phyloP scores from a whole-genome alignment of 352 stramenopile species.

The Globisporangium canariense region DNA sequence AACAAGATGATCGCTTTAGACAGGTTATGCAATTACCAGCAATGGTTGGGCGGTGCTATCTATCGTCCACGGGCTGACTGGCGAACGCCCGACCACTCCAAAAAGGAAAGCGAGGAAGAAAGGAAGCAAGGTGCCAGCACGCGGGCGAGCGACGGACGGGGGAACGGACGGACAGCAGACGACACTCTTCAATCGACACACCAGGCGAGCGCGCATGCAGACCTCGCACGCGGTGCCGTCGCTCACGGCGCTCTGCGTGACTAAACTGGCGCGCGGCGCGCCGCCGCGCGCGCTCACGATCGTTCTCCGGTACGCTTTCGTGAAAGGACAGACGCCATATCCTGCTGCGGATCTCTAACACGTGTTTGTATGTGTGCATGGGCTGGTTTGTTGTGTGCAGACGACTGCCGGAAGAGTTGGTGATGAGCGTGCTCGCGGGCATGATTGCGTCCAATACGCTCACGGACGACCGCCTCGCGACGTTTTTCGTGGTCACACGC shows the following conservation, averaged over 20 bases:
- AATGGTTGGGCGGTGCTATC: not conserved
- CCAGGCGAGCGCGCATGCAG: not conserved
- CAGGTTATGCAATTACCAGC: too few species aligned
- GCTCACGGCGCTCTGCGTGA: constrained; percentile 60
- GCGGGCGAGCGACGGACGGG: not conserved
- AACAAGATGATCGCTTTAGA: too few species aligned
- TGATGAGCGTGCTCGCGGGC: constrained; percentile 62
- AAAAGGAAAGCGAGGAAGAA: constrained; percentile 6
- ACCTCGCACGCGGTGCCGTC: constrained; percentile 29
- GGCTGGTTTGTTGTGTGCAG: constrained; percentile 21
- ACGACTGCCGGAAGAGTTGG: constrained; percentile 77
- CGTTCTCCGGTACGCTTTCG: constrained; percentile 49
- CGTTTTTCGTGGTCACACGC: constrained; percentile 78
- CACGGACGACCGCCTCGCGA: constrained; percentile 77
- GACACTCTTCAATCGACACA: not conserved
- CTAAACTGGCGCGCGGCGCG: constrained; percentile 45
- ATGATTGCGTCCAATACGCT: constrained; percentile 74
- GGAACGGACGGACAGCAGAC: not conserved
- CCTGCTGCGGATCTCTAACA: not conserved
- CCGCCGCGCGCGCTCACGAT: constrained; percentile 52
- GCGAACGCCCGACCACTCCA: not conserved
- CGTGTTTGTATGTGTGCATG: not conserved
- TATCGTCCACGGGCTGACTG: not conserved
- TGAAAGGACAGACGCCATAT: not conserved
- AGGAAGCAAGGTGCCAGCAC: not conserved